Base-by-base conservation (phyloP, 305 asterid species). In the Fraxinus velutina region DNA sequence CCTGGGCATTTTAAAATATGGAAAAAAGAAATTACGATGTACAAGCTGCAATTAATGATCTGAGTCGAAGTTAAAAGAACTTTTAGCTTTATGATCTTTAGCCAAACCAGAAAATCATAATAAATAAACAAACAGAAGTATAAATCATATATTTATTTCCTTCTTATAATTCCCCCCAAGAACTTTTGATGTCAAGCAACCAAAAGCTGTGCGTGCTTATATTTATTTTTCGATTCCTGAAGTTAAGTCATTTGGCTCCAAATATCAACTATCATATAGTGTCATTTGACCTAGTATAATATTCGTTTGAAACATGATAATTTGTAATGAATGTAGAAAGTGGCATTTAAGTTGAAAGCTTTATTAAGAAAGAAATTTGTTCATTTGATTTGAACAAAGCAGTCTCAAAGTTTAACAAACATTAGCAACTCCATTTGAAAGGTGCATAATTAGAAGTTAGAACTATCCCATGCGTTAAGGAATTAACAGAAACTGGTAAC, bases 1-100 rank as follows among this genome's bases (percentile, higher is more conserved):
- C 97, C 98, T 94, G 90, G 80, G 36, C 80, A 79, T 75, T 50
- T 6, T 36, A 1, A 6, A 64, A 50, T 57, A 5, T 5, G 10
- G 68, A 6, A 19, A 60, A 60, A 19, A 0, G 1, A 5, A 17
- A 19, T 5, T 17, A 60, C 2, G 12, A 52, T 52, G 22, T n/a
- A 52, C 8, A 3, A 52, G 62, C 8, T 52, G 22, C 62, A 52
- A 4, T n/a, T 15, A 3, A 9, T 17, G 10, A 60, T 6, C 3
- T 6, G 10, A 52, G 24, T 52, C 4, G 4, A 30, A 30, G 32
- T 30, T 30, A 52, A 57, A 57, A 37, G 29, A 19, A 4, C 10
- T 60, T 60, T 8, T 12, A 52, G 2, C 32, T 30, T 30, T 17
- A 12, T 19, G 70, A 60, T 19, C 13, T 60, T 60, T 60, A 60